Conservation (phyloP, 2,329 filamentous ascomycete species). For the Claviceps africana region DNA sequence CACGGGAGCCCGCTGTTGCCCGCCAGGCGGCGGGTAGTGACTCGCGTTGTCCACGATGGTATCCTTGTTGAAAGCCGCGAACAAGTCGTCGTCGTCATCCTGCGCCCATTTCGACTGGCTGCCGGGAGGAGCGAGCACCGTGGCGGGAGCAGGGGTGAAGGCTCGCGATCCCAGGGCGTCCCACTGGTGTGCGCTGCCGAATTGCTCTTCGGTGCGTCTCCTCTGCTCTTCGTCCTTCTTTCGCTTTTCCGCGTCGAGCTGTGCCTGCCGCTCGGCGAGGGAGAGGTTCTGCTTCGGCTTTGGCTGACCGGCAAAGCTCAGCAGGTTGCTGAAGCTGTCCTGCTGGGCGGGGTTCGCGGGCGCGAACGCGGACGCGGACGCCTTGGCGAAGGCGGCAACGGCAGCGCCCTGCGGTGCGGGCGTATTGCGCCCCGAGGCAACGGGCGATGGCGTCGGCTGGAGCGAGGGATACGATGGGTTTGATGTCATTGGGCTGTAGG, state of each 20-base stretch:
- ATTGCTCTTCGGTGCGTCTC: constrained; percentile 60
- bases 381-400: constrained; percentile 23
- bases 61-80: constrained; percentile 52
- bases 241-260: constrained; percentile 49
- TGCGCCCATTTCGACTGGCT: constrained; percentile 6
- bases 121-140: constrained; percentile 11
- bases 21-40: constrained; percentile 42
- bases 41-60: constrained; percentile 55
- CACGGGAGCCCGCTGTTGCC: constrained; percentile 31
- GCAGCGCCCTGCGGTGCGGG: constrained; percentile 37
- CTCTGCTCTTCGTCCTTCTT: constrained; percentile 62
- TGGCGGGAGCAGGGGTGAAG: constrained; percentile 23
- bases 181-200: constrained; percentile 64
- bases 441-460: constrained; percentile 41
- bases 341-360: constrained; percentile 37
- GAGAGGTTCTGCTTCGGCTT: constrained; percentile 57
- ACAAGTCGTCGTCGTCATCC: constrained; percentile 44
- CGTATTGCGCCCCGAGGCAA: constrained; percentile 41
- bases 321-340: constrained; percentile 68
- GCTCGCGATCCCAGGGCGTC: constrained; percentile 50
- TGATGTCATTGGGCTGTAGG: constrained; percentile 17
- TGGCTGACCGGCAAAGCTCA: constrained; percentile 39
- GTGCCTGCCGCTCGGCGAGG: constrained; percentile 63
- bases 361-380: too few relatives aligned
- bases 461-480: constrained; percentile 35